Evolutionary conservation across 2,329 filamentous ascomycete genomes (phyloP).

Genomic region (Trichoderma sp.): DNA sequence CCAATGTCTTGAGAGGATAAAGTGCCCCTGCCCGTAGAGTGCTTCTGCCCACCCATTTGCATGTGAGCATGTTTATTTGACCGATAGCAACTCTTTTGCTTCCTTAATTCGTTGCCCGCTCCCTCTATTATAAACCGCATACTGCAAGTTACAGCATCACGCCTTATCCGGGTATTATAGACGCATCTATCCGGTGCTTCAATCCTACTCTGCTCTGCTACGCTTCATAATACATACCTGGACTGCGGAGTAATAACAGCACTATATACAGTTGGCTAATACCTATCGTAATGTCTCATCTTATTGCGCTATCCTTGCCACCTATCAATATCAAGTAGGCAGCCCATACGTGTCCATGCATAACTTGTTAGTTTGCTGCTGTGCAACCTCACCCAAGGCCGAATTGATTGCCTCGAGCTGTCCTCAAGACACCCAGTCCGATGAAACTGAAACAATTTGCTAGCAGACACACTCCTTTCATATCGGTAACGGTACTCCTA

Average conservation of each 20-base stretch:
- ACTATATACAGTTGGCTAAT: neutral
- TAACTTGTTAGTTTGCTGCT: neutral
- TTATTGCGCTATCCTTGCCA: neutral
- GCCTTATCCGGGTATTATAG: slow-evolving; percentile 18
- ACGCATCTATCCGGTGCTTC: neutral
- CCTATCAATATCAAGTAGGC: neutral
- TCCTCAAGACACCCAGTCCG: neutral
- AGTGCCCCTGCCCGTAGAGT: neutral
- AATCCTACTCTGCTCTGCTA: slow-evolving; percentile 18
- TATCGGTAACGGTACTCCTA: neutral
- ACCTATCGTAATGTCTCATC: neutral
- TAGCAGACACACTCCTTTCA: slow-evolving; percentile 3
- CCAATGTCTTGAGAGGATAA: neutral
- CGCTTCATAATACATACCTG: neutral
- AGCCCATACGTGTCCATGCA: slow-evolving; percentile 9
- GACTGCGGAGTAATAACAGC: neutral
- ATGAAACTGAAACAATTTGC: neutral
- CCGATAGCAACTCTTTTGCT: neutral
- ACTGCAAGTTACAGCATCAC: neutral
- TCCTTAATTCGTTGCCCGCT: neutral
- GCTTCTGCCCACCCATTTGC: neutral
- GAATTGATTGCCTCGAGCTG: neutral
- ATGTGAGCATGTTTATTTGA: neutral
- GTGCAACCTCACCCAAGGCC: neutral
- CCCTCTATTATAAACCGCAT: neutral